phyloP scores from a whole-genome alignment of 208 protist genomes.

The Trypanosomatidae sp. region DNA sequence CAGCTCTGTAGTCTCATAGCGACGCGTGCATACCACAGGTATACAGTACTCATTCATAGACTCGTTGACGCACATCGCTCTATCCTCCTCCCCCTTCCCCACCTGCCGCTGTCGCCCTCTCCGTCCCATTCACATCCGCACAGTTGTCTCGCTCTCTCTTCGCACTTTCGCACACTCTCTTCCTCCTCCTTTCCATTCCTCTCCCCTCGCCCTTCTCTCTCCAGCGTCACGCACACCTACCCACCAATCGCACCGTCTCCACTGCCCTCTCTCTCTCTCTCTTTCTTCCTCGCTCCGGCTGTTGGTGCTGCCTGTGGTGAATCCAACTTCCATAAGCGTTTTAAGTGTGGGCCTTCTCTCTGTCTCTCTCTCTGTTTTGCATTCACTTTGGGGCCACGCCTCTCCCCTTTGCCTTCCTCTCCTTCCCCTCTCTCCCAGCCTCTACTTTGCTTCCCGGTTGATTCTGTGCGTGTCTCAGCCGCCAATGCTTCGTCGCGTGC shows the following conservation, averaged over 20 bases:
- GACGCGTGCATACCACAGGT: not conserved
- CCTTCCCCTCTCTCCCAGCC: not conserved
- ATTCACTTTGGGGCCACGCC: not conserved
- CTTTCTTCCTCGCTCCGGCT: not conserved
- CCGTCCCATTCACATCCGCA: not conserved
- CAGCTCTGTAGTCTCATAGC: not conserved
- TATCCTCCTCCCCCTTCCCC: not conserved
- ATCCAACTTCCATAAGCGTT: not conserved
- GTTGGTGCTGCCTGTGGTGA: not conserved
- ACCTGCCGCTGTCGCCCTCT: not conserved
- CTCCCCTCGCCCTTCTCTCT: not conserved
- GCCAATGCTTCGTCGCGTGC: slow-evolving; percentile 68
- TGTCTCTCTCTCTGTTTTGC: not conserved
- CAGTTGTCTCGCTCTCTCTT: not conserved
- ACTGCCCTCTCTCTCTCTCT: not conserved
- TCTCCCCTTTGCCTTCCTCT: slow-evolving; percentile 5
- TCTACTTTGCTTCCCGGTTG: slow-evolving; percentile 1
- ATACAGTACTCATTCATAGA: not conserved
- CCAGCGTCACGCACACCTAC: not conserved
- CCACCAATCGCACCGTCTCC: not conserved
- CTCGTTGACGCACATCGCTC: not conserved
- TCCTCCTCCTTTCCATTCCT: not conserved
- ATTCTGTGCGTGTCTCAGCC: not conserved
- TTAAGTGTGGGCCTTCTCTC: not conserved
- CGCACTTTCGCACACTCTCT: not conserved